phyloP scores from a whole-genome alignment of 2,329 filamentous ascomycete genomes.

The Colletotrichum godetiae region DNA sequence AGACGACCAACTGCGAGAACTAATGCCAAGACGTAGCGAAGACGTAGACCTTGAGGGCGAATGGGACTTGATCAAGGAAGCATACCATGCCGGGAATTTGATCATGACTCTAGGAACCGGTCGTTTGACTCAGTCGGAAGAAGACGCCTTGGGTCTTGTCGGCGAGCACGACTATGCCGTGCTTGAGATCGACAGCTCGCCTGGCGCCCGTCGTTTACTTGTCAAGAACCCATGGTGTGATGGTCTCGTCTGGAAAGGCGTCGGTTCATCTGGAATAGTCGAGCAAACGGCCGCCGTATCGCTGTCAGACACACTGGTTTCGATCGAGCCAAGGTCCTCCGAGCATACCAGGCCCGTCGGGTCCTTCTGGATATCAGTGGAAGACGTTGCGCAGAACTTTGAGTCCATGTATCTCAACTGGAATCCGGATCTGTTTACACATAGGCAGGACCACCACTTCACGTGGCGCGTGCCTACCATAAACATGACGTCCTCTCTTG shows the following conservation, averaged over 20 bases:
- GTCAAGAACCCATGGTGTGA: constrained; percentile 98
- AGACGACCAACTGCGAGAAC: neutral
- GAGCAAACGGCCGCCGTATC: constrained; percentile 12
- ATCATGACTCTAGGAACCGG: constrained; percentile 93
- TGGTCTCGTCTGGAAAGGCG: constrained; percentile 77
- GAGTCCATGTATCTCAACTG: constrained; percentile 98
- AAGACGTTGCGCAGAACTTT: constrained; percentile 90
- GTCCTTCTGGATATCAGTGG: constrained; percentile 94
- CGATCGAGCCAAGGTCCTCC: constrained; percentile 36
- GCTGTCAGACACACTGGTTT: neutral
- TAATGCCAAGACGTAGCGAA: constrained; percentile 61
- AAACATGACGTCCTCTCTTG: constrained; percentile 65
- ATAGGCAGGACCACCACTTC: constrained; percentile 91
- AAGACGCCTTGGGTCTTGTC: constrained; percentile 83
- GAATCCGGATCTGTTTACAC: constrained; percentile 86
- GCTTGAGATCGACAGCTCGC: constrained; percentile 76
- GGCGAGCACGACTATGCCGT: constrained; percentile 96
- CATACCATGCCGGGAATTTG: constrained; percentile 82
- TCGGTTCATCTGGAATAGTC: constrained; percentile 37
- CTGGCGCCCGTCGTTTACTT: constrained; percentile 75
- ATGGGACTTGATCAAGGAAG: constrained; percentile 81
- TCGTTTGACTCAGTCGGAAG: constrained; percentile 79
- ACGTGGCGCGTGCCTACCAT: constrained; percentile 75
- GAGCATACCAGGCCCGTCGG: constrained; percentile 60
- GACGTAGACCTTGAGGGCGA: constrained; percentile 80